These are phyloP conservation scores for Ceratocystis diversiconidia DNA, from an alignment of 2,329 filamentous ascomycete genomes.

Conservation along the genomic window DNA sequence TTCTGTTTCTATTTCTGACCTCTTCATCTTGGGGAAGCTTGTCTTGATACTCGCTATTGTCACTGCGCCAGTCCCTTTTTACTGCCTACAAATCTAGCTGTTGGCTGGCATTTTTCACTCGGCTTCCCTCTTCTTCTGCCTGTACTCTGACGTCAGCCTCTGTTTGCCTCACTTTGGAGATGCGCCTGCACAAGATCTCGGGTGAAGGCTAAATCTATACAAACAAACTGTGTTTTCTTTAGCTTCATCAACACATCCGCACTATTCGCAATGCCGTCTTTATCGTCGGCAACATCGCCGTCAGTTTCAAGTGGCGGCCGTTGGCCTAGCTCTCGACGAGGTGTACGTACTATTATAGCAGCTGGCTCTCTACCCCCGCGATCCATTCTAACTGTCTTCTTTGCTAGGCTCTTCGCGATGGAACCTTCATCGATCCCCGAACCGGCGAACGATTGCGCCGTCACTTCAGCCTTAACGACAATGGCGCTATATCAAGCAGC, in stretches of 20 bases:
- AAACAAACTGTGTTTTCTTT: background rate
- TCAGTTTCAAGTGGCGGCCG: background rate
- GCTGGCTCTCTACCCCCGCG: background rate
- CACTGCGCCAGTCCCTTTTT: background rate
- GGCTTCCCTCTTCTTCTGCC: background rate
- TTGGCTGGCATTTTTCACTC: background rate
- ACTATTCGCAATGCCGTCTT: constrained; percentile 13
- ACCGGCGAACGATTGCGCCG: constrained; percentile 76
- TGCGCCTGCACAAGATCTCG: constrained; percentile 7
- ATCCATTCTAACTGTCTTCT: background rate
- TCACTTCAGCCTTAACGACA: constrained; percentile 52
- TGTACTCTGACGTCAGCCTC: constrained; percentile 5
- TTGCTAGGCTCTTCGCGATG: constrained; percentile 58
- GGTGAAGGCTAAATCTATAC: constrained; percentile 6
- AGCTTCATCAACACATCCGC: background rate
- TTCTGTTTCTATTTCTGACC: background rate
- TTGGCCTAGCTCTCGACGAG: constrained; percentile 8
- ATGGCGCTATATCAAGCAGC: constrained; percentile 22
- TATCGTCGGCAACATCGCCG: background rate
- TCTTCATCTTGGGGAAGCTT: too few species aligned
- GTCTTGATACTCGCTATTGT: background rate
- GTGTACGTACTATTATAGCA: background rate
- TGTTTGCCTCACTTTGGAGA: background rate
- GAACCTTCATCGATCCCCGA: constrained; percentile 71
- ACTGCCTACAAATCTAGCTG: background rate